Evolutionary conservation across 2,329 filamentous ascomycete species (phyloP).

Genomic region (Colletotrichum tamarilloi): DNA sequence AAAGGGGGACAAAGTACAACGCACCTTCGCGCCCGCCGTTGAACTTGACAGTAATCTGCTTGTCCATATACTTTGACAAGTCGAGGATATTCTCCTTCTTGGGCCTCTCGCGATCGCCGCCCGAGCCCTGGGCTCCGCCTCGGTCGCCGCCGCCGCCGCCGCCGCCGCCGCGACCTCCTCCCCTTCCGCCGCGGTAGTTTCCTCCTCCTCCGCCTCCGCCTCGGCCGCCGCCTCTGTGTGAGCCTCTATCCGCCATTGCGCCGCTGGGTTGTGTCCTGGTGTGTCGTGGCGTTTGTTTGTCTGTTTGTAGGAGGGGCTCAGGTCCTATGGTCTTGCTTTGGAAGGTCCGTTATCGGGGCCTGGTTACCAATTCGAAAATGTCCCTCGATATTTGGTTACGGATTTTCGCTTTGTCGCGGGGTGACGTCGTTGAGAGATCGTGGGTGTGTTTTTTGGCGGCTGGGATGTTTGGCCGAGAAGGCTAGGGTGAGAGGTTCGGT

Average conservation of each 20-base stretch:
- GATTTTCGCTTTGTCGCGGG: not conserved
- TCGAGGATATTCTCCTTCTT: constrained; percentile 99
- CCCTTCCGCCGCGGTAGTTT: constrained; percentile 57
- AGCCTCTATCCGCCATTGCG: constrained; percentile 62
- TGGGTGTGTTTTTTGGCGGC: constrained; percentile 25
- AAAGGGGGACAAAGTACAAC: constrained; percentile 36
- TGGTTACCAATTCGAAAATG: too few relatives aligned
- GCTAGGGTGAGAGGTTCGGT: constrained; percentile 10
- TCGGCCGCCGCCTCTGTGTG: constrained; percentile 57
- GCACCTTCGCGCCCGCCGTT: constrained; percentile 91
- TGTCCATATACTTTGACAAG: constrained; percentile 95
- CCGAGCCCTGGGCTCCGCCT: constrained; percentile 38
- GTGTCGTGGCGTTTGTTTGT: not conserved
- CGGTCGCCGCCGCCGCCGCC: constrained; percentile 51
- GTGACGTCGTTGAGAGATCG: constrained; percentile 22
- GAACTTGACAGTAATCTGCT: constrained; percentile 95
- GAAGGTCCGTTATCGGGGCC: too few relatives aligned
- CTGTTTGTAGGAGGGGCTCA: not conserved
- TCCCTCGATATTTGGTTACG: not conserved
- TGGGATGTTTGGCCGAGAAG: not conserved
- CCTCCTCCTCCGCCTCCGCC: constrained; percentile 58
- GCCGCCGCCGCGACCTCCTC: constrained; percentile 54
- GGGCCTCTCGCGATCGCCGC: constrained; percentile 73
- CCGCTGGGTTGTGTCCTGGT: not conserved
- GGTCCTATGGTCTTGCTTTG: too few relatives aligned